Evolutionary conservation across 768 basidiomycete genomes (phyloP).

Genomic region (Lactarius sp.): DNA sequence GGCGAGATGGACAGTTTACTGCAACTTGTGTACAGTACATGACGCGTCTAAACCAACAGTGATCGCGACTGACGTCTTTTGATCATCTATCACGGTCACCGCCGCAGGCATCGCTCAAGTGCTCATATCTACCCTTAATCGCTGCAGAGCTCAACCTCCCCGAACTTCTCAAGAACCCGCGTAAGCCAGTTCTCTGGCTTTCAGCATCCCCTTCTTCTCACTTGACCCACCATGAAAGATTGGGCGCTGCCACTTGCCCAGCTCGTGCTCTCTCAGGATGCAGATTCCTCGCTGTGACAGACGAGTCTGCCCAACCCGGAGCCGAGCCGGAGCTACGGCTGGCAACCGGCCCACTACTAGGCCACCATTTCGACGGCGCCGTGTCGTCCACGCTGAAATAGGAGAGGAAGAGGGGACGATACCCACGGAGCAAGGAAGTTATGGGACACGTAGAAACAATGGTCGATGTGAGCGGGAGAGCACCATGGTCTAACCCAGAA

Average conservation of each 20-base stretch:
- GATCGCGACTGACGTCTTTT: too few relatives aligned
- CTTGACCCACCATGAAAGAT: slow-evolving; percentile 42
- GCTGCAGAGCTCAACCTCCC: slow-evolving; percentile 74
- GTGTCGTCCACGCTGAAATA: too few relatives aligned
- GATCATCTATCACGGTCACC: slow-evolving; percentile 30
- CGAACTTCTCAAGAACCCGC: slow-evolving; percentile 61
- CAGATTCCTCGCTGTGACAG: slow-evolving; percentile 72
- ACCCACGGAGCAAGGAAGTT: too few relatives aligned
- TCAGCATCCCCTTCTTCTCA: slow-evolving; percentile 31
- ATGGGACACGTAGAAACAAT: neutral
- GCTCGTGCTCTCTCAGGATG: slow-evolving; percentile 59
- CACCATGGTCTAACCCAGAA: too few relatives aligned
- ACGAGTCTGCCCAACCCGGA: slow-evolving; percentile 48
- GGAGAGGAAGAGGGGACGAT: too few relatives aligned
- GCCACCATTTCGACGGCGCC: too few relatives aligned
- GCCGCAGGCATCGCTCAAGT: slow-evolving; percentile 45
- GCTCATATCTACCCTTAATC: slow-evolving; percentile 70
- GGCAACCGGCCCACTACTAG: too few relatives aligned
- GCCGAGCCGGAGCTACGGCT: too few relatives aligned
- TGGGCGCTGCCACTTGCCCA: slow-evolving; percentile 69
- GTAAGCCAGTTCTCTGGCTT: slow-evolving; percentile 38
- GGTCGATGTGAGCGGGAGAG: neutral
- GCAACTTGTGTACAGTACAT: too few relatives aligned
- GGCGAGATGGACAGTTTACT: too few relatives aligned
- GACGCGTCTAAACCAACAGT: too few relatives aligned